A percentile compares a stretch with the other conserved stretches of the same genome.
phyloP scores from a whole-genome alignment of 2,329 filamentous ascomycete genomes.

The Alternaria ethzedia region DNA sequence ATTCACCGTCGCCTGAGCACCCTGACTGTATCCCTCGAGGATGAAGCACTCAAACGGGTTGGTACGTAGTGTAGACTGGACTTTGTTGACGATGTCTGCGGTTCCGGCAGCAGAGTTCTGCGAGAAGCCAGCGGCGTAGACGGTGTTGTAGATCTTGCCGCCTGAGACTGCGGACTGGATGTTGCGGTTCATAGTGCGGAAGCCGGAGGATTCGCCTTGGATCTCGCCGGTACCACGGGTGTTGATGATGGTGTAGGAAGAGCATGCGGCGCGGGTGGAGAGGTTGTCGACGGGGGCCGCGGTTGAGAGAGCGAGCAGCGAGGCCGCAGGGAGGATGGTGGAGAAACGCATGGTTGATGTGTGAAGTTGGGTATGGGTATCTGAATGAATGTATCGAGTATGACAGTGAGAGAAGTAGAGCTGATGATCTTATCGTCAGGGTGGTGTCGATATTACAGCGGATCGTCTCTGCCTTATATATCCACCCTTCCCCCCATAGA shows the following conservation, averaged over 20 bases:
- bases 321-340: slow-evolving; percentile 9
- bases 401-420: background rate
- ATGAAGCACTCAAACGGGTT: slow-evolving; percentile 45
- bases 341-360: slow-evolving; percentile 19
- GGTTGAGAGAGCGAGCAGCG: slow-evolving; percentile 15
- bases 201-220: slow-evolving; percentile 28
- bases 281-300: slow-evolving; percentile 17
- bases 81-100: slow-evolving; percentile 39
- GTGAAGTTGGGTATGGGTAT: background rate
- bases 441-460: background rate
- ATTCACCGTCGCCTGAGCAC: slow-evolving; percentile 45
- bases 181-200: slow-evolving; percentile 44
- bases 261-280: slow-evolving; percentile 8
- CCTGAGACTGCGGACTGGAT: slow-evolving; percentile 35
- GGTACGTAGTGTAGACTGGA: slow-evolving; percentile 28
- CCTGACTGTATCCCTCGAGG: slow-evolving; percentile 49
- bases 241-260: slow-evolving; percentile 33
- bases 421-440: background rate
- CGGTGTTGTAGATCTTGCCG: slow-evolving; percentile 45
- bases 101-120: slow-evolving; percentile 28
- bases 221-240: slow-evolving; percentile 29
- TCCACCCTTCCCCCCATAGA: background rate
- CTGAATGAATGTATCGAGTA: background rate
- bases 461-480: background rate
- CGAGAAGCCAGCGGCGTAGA: slow-evolving; percentile 37